Base-by-base conservation (phyloP, 2,329 filamentous ascomycete genomes). In the Cercospora canescens region DNA sequence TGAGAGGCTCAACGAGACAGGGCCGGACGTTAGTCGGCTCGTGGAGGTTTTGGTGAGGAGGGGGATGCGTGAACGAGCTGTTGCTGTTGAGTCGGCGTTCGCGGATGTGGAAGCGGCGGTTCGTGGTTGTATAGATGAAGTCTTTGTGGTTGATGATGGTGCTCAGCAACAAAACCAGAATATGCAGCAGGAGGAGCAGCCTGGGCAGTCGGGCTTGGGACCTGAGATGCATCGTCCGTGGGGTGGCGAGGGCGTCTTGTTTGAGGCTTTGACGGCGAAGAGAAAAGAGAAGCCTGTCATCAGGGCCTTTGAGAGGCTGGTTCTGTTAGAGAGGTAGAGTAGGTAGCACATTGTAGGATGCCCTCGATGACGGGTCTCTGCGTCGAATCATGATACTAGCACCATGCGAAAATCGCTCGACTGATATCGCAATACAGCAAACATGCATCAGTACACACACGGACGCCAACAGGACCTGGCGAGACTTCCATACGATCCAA, bases 1-100 rank as follows among this genome's bases (percentile, higher is more conserved):
- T 14, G 93, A 96, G 77, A 86, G 94, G 37, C 88, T 97, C 24
- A 93, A 94, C 77, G 84, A 83, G 24, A 85, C 90, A 2, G 86
- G 88, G 59, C 84, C 87, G 0, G 95, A 99, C 77, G 87, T 92
- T 0, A 86, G 88, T 74, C 81, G 89, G 16, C 83, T 98, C 7
- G 86, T 97, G 0, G 88, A 91, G 70, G 93, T 91, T 0, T 81
- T 98, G 65, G 83, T 93, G 68, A 86, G 93, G 64, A 83, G 95
- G 35, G 87, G 87, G 21, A 98, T 98, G 95, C 85, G 91, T 52
- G 95, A 98, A 82, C 86, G 93, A 58, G 95, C 93, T 4, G 84
- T 88, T 14, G 91, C 92, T 6, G 87, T 96, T 3, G 91, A 95
- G 78, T 85, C 82, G 8, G 85, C 92, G 28, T 88, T 94, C 81